Evolutionary conservation across 345 rosid genomes (phyloP).

Genomic region (Fremontodendron californicum): DNA sequence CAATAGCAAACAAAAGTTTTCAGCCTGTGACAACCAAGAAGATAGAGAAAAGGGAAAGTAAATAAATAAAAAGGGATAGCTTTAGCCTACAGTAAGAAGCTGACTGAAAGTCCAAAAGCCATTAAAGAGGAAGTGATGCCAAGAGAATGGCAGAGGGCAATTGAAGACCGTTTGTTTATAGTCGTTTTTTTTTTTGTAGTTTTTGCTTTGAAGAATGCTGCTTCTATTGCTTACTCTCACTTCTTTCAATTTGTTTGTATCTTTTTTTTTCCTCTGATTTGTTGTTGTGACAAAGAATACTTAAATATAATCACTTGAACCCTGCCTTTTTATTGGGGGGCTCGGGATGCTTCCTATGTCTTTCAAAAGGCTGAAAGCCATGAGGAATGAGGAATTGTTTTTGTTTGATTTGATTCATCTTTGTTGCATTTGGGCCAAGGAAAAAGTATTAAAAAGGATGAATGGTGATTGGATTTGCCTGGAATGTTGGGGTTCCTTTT

Average conservation of each 20-base stretch:
- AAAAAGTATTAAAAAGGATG: slow-evolving; percentile 26
- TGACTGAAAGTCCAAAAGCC: slow-evolving; percentile 31
- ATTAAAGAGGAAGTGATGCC: slow-evolving; percentile 20
- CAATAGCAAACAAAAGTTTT: slow-evolving; percentile 20
- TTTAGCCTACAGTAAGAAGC: slow-evolving; percentile 30
- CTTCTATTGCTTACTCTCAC: background rate
- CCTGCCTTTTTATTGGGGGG: slow-evolving; percentile 38
- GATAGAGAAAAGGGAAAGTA: slow-evolving; percentile 22
- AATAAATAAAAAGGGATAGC: slow-evolving; percentile 27
- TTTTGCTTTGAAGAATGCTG: slow-evolving; percentile 28
- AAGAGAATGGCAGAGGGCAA: slow-evolving; percentile 18
- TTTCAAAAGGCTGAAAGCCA: slow-evolving; percentile 54
- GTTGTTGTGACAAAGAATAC: slow-evolving; percentile 14
- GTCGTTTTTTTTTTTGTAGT: slow-evolving; percentile 29
- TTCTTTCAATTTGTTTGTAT: background rate
- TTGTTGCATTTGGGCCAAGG: slow-evolving; percentile 34
- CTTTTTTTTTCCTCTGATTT: background rate
- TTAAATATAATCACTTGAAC: slow-evolving; percentile 18
- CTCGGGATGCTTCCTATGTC: slow-evolving; percentile 53
- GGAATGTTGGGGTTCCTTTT: slow-evolving; percentile 33
- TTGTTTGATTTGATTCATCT: slow-evolving; percentile 38
- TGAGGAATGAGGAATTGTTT: slow-evolving; percentile 39
- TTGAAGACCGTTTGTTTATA: slow-evolving; percentile 30
- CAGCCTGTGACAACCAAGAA: slow-evolving; percentile 17
- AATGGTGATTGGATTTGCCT: slow-evolving; percentile 28